Conservation (phyloP, 192 early-diverging fungal species). For the Podila minutissima region DNA sequence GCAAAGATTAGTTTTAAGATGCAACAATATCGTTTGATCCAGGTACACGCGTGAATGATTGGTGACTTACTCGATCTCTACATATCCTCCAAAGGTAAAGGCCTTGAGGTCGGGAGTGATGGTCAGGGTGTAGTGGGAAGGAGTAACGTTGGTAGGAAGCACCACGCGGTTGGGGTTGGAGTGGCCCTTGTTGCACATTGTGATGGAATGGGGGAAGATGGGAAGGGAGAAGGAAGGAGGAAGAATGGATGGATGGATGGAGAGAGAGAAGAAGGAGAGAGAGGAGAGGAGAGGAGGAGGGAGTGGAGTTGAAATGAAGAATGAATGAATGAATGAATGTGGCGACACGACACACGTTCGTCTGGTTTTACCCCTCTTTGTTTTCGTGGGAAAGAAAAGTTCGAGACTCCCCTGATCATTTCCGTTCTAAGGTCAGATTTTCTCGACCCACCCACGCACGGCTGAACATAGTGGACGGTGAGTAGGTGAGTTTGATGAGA, state of each 20-base stretch:
- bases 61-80: conserved; percentile 66
- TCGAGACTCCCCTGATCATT: too few relatives aligned
- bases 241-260: not conserved
- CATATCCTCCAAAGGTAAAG: conserved; percentile 78
- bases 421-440: too few relatives aligned
- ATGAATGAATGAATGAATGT: too few relatives aligned
- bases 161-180: conserved; percentile 62
- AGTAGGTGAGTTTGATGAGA: too few relatives aligned
- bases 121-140: conserved; percentile 76
- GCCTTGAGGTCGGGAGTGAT: conserved; percentile 78
- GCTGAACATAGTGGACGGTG: too few relatives aligned
- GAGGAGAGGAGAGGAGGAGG: not conserved
- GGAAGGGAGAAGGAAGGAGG: not conserved
- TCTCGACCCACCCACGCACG: too few relatives aligned
- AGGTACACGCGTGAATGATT: not conserved
- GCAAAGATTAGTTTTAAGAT: too few relatives aligned
- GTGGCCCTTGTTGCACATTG: not conserved
- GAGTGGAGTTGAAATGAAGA: not conserved
- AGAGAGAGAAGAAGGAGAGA: not conserved
- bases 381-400: not conserved
- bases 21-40: too few relatives aligned
- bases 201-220: not conserved
- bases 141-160: conserved; percentile 80
- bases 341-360: too few relatives aligned
- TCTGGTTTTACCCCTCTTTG: not conserved